Evolutionary conservation across 805 yeast genomes (phyloP).

Genomic region (Sungouiella blattae): DNA sequence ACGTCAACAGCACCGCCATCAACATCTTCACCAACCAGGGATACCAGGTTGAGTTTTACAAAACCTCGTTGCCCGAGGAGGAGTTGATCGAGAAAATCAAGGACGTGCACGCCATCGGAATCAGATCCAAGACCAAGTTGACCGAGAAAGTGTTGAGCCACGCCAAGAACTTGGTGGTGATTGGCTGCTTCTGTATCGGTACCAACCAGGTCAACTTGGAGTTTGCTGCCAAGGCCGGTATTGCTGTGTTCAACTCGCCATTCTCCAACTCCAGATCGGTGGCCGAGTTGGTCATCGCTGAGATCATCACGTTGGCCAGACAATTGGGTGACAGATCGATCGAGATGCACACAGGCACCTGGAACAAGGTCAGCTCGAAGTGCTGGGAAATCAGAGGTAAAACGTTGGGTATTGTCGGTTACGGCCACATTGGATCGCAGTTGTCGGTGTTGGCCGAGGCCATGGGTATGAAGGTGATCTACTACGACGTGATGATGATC

Average conservation of each 20-base stretch:
- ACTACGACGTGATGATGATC: conserved; percentile 87
- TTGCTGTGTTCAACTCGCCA: conserved; percentile 97
- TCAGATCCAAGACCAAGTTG: conserved; percentile 93
- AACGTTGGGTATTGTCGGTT: conserved; percentile 94
- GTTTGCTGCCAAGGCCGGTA: conserved; percentile 87
- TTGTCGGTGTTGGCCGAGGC: conserved; percentile 95
- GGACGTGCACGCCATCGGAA: conserved; percentile 95
- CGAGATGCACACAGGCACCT: conserved; percentile 92
- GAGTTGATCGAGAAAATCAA: conserved; percentile 91
- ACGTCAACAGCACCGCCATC: conserved; percentile 90
- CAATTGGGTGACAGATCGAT: conserved; percentile 95
- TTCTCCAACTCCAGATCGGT: conserved; percentile 98
- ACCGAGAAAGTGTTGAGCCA: conserved; percentile 74
- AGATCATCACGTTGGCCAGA: conserved; percentile 89
- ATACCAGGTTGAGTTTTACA: conserved; percentile 93
- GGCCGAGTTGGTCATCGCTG: conserved; percentile 95
- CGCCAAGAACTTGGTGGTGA: conserved; percentile 83
- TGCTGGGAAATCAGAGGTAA: conserved; percentile 99
- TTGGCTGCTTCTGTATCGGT: conserved; percentile 99
- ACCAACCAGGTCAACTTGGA: conserved; percentile 96
- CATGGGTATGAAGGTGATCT: conserved; percentile 94
- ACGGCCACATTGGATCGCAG: conserved; percentile 98
- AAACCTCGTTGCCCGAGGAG: conserved; percentile 84
- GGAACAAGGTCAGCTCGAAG: conserved; percentile 93
- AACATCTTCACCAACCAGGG: conserved; percentile 85